These are phyloP conservation scores for Arthroderma uncinatum DNA, from an alignment of 2,329 filamentous ascomycete species.

Conservation along the genomic window DNA sequence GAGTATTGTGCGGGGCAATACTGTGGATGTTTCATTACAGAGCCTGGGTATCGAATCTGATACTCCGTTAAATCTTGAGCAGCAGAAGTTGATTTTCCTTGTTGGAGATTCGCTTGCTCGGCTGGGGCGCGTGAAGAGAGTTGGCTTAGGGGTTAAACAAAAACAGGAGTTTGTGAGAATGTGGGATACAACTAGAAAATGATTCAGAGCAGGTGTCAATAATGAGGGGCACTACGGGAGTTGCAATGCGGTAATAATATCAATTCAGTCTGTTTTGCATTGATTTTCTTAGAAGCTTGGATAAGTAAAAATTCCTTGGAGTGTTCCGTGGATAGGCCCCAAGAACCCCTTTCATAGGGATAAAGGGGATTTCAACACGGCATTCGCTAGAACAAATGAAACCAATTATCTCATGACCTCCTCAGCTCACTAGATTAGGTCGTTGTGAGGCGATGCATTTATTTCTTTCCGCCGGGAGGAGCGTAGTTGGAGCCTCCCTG, in stretches of 20 bases:
- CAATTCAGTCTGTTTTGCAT: background rate
- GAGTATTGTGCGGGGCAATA: slow-evolving; percentile 47
- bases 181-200: slow-evolving; percentile 35
- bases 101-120: slow-evolving; percentile 80
- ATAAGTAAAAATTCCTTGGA: too few relatives aligned
- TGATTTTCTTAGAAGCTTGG: background rate
- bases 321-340: too few relatives aligned
- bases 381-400: background rate
- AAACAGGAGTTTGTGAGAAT: slow-evolving; percentile 72
- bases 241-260: background rate
- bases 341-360: background rate
- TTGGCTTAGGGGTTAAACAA: slow-evolving; percentile 70
- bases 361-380: too few relatives aligned
- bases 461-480: slow-evolving; percentile 36
- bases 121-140: slow-evolving; percentile 75
- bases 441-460: background rate
- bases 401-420: background rate
- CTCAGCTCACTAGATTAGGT: background rate
- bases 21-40: slow-evolving; percentile 34
- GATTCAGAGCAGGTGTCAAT: background rate
- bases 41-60: slow-evolving; percentile 21
- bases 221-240: background rate
- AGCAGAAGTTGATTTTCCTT: slow-evolving; percentile 61
- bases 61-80: slow-evolving; percentile 38
- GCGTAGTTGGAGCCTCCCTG: slow-evolving; percentile 51